These are phyloP conservation scores for Plasmodium billcollinsi DNA, from an alignment of 169 alveolate genomes.

Conservation along the genomic window DNA sequence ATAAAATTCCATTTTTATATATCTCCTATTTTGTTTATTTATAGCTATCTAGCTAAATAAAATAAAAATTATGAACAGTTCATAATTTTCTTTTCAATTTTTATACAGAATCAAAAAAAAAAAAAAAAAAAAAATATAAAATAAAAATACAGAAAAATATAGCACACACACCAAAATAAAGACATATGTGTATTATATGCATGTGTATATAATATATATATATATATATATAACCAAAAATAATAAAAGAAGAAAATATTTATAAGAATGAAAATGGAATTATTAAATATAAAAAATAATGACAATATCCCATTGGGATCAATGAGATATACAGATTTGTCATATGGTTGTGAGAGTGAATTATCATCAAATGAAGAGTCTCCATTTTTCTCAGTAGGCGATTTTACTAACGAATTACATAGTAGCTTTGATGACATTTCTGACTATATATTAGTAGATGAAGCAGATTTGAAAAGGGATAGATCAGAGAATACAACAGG, in stretches of 20 bases:
- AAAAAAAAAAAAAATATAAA: too few relatives aligned
- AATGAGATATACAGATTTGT: slow-evolving; percentile 53
- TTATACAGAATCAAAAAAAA: too few relatives aligned
- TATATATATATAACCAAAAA: background rate
- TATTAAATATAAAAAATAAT: slow-evolving; percentile 36
- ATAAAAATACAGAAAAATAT: too few relatives aligned
- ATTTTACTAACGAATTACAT: slow-evolving; percentile 50
- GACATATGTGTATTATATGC: background rate
- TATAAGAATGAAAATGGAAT: slow-evolving; percentile 23
- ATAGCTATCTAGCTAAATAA: too few relatives aligned
- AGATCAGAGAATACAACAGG: slow-evolving; percentile 36
- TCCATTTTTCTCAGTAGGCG: slow-evolving; percentile 64
- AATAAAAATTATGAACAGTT: too few relatives aligned
- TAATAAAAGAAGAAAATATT: background rate
- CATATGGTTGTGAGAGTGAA: slow-evolving; percentile 36
- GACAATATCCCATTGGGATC: slow-evolving; percentile 26
- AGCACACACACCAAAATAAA: background rate
- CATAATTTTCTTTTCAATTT: too few relatives aligned
- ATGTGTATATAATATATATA: too few relatives aligned
- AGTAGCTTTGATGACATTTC: slow-evolving; percentile 74
- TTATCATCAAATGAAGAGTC: slow-evolving; percentile 65
- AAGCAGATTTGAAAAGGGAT: slow-evolving; percentile 44
- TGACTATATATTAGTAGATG: slow-evolving; percentile 66
- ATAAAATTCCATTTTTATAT: too few relatives aligned
- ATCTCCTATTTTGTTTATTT: too few relatives aligned